Percentiles rank a stretch among this genome's conserved stretches.
Evolutionary conservation across 495 filamentous ascomycete species (phyloP).

Genomic region (Tuber brumale): DNA sequence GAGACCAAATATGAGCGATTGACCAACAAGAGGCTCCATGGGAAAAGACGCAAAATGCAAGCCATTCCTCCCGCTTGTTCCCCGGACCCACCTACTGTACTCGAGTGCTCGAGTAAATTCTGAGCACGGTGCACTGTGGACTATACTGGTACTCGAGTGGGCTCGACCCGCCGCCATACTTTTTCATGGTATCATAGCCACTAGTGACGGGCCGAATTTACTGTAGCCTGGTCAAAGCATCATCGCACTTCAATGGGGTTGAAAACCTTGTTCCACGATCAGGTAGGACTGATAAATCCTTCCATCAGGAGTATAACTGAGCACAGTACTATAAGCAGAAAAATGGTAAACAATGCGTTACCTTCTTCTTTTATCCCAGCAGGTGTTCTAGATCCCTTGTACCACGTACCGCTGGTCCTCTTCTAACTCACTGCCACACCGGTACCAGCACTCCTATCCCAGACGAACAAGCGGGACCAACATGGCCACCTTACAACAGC

Average conservation of each 20-base stretch:
- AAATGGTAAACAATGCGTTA: background rate
- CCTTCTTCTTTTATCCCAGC: background rate
- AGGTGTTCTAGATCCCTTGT: background rate
- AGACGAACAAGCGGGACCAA: background rate
- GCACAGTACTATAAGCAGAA: background rate
- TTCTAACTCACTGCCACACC: background rate
- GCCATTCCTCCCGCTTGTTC: background rate
- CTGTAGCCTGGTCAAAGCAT: background rate
- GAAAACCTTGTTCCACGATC: background rate
- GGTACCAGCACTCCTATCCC: background rate
- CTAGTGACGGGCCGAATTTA: too few species aligned
- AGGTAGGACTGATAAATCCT: background rate
- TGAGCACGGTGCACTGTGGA: too few species aligned
- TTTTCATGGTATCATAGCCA: too few species aligned
- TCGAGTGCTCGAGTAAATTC: too few species aligned
- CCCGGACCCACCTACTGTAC: background rate
- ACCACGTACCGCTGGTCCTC: background rate
- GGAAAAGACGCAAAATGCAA: background rate
- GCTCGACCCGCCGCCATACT: too few species aligned
- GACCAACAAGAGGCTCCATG: background rate
- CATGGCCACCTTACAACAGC: conserved; percentile 36
- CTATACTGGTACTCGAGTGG: too few species aligned
- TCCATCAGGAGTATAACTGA: background rate
- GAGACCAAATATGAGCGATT: background rate
- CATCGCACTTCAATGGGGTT: background rate